Conservation (phyloP, 73 alveolate genomes). For the Stentor roeselii region DNA sequence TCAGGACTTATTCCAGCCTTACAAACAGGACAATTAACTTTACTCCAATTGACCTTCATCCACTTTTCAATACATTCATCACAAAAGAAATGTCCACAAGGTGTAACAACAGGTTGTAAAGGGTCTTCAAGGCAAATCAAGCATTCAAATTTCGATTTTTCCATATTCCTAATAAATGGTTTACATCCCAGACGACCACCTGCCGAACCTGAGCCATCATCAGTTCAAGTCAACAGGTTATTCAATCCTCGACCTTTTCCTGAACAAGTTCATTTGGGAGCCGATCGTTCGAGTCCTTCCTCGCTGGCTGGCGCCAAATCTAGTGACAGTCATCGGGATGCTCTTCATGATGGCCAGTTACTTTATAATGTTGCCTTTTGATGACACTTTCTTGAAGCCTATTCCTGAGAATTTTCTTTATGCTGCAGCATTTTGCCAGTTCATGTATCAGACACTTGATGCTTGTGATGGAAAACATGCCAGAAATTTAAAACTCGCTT, state of each 20-base stretch:
- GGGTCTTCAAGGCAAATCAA: conserved; percentile 59
- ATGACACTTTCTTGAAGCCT: background rate
- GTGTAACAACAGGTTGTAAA: conserved; percentile 66
- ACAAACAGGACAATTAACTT: conserved; percentile 63
- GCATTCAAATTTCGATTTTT: conserved; percentile 57
- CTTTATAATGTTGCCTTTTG: conserved; percentile 4
- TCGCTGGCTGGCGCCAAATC: background rate
- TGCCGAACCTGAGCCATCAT: background rate
- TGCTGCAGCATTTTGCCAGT: background rate
- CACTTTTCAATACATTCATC: conserved; percentile 68
- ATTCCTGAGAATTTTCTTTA: background rate
- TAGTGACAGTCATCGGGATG: background rate
- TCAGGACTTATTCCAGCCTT: conserved; percentile 47
- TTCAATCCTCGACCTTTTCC: background rate
- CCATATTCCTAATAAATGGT: background rate
- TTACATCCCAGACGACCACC: background rate
- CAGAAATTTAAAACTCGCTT: conserved; percentile 45
- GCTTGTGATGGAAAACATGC: conserved; percentile 63
- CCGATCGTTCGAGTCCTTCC: background rate
- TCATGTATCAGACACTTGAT: conserved; percentile 48
- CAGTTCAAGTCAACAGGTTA: conserved; percentile 1
- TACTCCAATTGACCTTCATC: conserved; percentile 42
- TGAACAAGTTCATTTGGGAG: background rate
- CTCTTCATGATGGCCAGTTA: background rate
- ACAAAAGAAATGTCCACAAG: conserved; percentile 79